These are phyloP conservation scores for Termitomyces sp. DNA, from an alignment of 768 basidiomycete species.

Conservation along the genomic window DNA sequence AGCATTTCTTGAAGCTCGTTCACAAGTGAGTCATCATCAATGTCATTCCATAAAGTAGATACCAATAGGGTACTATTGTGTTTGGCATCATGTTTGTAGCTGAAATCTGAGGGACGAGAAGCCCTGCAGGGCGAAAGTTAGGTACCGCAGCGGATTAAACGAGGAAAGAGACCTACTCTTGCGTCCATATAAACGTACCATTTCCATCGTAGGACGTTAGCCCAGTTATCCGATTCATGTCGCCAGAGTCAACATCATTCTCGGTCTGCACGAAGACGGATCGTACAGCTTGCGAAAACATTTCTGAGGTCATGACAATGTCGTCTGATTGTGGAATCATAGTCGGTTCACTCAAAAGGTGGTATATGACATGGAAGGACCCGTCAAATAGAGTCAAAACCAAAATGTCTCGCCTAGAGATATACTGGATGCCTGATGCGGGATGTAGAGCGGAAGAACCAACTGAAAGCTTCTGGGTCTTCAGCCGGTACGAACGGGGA, in stretches of 20 bases:
- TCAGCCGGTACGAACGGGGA: slow-evolving; percentile 33
- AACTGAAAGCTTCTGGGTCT: slow-evolving; percentile 42
- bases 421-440: slow-evolving; percentile 56
- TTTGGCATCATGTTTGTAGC: slow-evolving; percentile 75
- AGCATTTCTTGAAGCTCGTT: slow-evolving; percentile 26
- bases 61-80: slow-evolving; percentile 49
- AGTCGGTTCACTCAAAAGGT: slow-evolving; percentile 41
- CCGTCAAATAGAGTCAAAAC: slow-evolving; percentile 65
- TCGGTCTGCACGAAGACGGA: slow-evolving; percentile 44
- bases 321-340: slow-evolving; percentile 24
- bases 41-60: slow-evolving; percentile 48
- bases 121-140: slow-evolving; percentile 31
- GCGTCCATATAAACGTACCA: slow-evolving; percentile 58
- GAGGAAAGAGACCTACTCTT: slow-evolving; percentile 49
- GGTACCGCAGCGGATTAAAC: not conserved
- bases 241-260: slow-evolving; percentile 31
- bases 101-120: slow-evolving; percentile 64
- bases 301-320: slow-evolving; percentile 27
- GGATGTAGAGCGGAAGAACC: slow-evolving; percentile 57
- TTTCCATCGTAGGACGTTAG: slow-evolving; percentile 51
- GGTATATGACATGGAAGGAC: slow-evolving; percentile 56
- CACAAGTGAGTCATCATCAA: slow-evolving; percentile 27
- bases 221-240: slow-evolving; percentile 59
- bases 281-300: slow-evolving; percentile 46
- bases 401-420: slow-evolving; percentile 42